Evolutionary conservation across 2,329 filamentous ascomycete species (phyloP).

Genomic region (Gremmenia infestans): DNA sequence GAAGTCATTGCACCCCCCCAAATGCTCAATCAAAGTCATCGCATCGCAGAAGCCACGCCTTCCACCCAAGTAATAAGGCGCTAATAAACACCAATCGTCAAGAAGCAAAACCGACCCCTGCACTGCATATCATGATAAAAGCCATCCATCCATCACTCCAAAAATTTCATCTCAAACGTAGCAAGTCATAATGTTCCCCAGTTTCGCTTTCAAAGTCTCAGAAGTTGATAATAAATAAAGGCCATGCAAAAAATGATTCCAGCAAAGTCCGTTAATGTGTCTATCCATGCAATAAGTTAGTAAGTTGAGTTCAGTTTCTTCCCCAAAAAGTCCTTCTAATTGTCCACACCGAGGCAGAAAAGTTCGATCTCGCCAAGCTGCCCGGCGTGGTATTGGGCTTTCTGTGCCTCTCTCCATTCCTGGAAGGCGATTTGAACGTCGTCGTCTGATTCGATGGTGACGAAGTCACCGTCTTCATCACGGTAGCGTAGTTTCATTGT

Average conservation of each 20-base stretch:
- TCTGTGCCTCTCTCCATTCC: conserved; percentile 80
- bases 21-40: too few relatives aligned
- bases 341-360: conserved; percentile 58
- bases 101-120: conserved; percentile 5
- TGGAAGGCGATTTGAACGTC: conserved; percentile 95
- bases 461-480: conserved; percentile 88
- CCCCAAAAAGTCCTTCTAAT: conserved; percentile 12
- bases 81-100: background rate
- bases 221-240: background rate
- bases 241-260: conserved; percentile 11
- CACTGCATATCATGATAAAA: conserved; percentile 18
- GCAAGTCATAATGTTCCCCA: conserved; percentile 23
- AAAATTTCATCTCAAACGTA: conserved; percentile 28
- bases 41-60: too few relatives aligned
- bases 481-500: conserved; percentile 83
- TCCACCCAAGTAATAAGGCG: background rate
- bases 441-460: conserved; percentile 91
- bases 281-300: background rate
- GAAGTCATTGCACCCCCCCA: too few relatives aligned
- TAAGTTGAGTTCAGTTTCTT: conserved; percentile 5
- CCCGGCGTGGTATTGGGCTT: conserved; percentile 55
- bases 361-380: conserved; percentile 87
- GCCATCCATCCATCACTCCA: conserved; percentile 10
- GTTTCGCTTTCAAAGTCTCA: conserved; percentile 13
- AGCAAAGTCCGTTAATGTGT: conserved; percentile 3